Conservation (phyloP, 1,139 yeast species). For the Yamadazyma diospyri region DNA sequence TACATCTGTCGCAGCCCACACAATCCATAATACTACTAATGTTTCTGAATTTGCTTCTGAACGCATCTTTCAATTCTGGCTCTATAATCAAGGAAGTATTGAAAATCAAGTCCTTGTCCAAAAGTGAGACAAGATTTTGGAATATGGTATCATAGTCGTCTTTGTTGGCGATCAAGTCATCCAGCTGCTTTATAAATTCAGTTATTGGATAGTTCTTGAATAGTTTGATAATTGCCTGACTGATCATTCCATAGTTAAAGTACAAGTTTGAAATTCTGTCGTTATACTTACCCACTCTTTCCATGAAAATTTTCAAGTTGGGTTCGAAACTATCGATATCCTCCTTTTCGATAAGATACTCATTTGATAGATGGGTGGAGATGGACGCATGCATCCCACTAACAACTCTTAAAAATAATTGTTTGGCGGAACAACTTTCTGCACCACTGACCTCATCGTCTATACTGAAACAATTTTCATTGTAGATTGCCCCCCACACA, state of each 20-base stretch:
- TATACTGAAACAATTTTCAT: constrained; percentile 72
- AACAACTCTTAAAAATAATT: constrained; percentile 78
- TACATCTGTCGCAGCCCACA: constrained; percentile 96
- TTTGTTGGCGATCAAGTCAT: constrained; percentile 18
- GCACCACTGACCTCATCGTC: constrained; percentile 35
- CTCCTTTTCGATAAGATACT: constrained; percentile 69
- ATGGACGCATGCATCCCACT: constrained; percentile 97
- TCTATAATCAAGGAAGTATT: constrained; percentile 38
- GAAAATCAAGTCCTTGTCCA: constrained; percentile 39
- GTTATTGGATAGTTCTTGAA: constrained; percentile 21
- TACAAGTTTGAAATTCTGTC: constrained; percentile 88
- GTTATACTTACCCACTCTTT: constrained; percentile 83
- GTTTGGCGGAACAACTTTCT: constrained; percentile 69
- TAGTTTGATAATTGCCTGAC: constrained; percentile 74
- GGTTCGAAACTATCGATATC: constrained; percentile 81
- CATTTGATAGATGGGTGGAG: constrained; percentile 88
- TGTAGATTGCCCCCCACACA: constrained; percentile 91
- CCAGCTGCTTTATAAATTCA: constrained; percentile 14
- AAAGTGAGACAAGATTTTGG: constrained; percentile 8
- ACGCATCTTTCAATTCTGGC: constrained; percentile 74
- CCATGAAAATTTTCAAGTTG: constrained; percentile 76
- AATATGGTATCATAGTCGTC: constrained; percentile 41
- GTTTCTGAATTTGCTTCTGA: constrained; percentile 79
- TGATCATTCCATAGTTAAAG: constrained; percentile 85
- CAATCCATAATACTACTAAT: constrained; percentile 95